phyloP scores from a whole-genome alignment of 2,329 filamentous ascomycete species.

The Aspergillus sp. region DNA sequence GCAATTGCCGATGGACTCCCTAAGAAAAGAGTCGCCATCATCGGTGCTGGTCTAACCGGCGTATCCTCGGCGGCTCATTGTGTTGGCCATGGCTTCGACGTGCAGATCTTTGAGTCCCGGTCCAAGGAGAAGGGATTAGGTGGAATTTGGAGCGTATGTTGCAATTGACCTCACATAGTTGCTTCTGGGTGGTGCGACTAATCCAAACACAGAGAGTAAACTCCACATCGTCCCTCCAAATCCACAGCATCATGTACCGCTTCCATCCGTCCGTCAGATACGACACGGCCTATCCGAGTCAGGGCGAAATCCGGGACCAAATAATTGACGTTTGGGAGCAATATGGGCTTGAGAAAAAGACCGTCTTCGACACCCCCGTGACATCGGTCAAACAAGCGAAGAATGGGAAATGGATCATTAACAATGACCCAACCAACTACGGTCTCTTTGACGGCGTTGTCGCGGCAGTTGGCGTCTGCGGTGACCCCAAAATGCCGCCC shows the following conservation, averaged over 20 bases:
- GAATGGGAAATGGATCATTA: constrained; percentile 73
- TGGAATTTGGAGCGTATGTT: constrained; percentile 72
- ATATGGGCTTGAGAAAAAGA: constrained; percentile 69
- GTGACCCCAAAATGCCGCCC: constrained; percentile 70
- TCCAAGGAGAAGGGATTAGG: constrained; percentile 62
- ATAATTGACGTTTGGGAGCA: constrained; percentile 71
- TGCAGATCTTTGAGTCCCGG: constrained; percentile 74
- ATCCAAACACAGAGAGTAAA: constrained; percentile 63
- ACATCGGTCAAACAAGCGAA: constrained; percentile 68
- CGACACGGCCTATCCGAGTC: constrained; percentile 72
- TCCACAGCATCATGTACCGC: constrained; percentile 83
- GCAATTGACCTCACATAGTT: not conserved
- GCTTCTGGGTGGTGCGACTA: not conserved
- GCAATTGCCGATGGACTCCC: constrained; percentile 52
- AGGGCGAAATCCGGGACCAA: constrained; percentile 71
- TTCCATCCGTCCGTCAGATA: constrained; percentile 80
- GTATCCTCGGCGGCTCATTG: constrained; percentile 79
- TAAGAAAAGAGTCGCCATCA: constrained; percentile 63
- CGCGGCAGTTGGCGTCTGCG: constrained; percentile 76
- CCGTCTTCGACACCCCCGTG: constrained; percentile 69
- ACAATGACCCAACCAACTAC: constrained; percentile 66
- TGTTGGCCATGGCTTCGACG: constrained; percentile 81
- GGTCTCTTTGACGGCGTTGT: constrained; percentile 78
- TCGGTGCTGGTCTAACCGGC: constrained; percentile 71
- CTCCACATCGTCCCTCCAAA: constrained; percentile 77